Conservation (phyloP, 2,329 filamentous ascomycete species). For the Ascomycota sp. region DNA sequence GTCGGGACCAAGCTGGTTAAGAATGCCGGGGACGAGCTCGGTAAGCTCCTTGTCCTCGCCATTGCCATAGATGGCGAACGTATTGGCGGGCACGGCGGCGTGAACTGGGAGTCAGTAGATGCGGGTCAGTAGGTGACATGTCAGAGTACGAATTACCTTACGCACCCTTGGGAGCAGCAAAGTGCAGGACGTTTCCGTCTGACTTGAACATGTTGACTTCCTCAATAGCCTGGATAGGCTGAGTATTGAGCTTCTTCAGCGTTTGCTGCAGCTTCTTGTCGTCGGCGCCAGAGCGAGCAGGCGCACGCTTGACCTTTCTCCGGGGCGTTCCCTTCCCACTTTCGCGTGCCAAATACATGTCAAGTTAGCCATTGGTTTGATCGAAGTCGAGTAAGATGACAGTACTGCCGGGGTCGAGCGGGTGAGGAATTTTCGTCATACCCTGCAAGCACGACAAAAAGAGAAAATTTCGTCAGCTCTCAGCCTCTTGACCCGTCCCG, state of each 20-base stretch:
- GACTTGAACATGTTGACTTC: slow-evolving; percentile 99
- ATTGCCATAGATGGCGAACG: slow-evolving; percentile 97
- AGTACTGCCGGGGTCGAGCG: slow-evolving; percentile 7
- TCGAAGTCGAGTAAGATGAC: slow-evolving; percentile 4
- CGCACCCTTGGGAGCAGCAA: slow-evolving; percentile 89
- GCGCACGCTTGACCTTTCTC: slow-evolving; percentile 95
- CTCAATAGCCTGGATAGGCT: slow-evolving; percentile 98
- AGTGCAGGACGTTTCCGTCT: slow-evolving; percentile 99
- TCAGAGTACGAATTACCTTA: too few species aligned
- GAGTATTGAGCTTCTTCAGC: slow-evolving; percentile 98
- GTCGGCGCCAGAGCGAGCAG: slow-evolving; percentile 79
- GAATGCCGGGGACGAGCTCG: slow-evolving; percentile 95
- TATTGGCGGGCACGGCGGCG: slow-evolving; percentile 92
- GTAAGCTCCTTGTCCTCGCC: slow-evolving; percentile 99
- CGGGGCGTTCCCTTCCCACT: slow-evolving; percentile 95
- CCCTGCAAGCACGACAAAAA: slow-evolving; percentile 9
- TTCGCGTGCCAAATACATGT: too few species aligned
- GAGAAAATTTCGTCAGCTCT: too few species aligned
- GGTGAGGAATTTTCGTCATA: slow-evolving; percentile 10
- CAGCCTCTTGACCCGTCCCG: too few species aligned
- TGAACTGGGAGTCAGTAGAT: slow-evolving; percentile 52
- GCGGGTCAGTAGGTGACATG: too few species aligned
- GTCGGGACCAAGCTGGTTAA: slow-evolving; percentile 98
- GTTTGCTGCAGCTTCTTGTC: slow-evolving; percentile 98
- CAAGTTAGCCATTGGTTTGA: too few species aligned